These are phyloP conservation scores for Talinum fruticosum DNA, from an alignment of 148 eudicot genomes.

Conservation along the genomic window DNA sequence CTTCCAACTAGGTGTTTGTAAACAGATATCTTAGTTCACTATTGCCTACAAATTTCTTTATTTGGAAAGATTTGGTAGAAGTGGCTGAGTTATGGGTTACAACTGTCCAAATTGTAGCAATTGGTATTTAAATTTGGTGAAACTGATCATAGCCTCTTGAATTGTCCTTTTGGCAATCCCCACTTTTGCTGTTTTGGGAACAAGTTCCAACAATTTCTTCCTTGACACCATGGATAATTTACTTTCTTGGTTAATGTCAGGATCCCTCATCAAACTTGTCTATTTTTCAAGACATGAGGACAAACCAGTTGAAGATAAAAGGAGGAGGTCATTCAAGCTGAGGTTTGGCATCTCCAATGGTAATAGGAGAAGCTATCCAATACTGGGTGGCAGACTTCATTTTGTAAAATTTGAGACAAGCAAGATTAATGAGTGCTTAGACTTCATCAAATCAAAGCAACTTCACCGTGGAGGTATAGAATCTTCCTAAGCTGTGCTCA, in stretches of 20 bases:
- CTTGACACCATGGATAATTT: conserved; percentile 11
- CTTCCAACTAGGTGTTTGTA: neutral
- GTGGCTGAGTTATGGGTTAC: neutral
- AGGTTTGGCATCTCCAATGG: conserved; percentile 64
- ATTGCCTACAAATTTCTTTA: neutral
- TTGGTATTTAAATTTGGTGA: neutral
- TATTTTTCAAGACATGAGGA: conserved; percentile 97
- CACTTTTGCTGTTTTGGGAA: neutral
- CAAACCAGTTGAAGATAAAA: conserved; percentile 58
- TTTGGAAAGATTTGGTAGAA: no score
- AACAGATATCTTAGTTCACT: neutral
- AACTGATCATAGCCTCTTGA: neutral
- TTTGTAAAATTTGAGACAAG: conserved; percentile 94
- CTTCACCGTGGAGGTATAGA: conserved; percentile 83
- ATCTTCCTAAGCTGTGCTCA: conserved; percentile 9
- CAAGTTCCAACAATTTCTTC: neutral
- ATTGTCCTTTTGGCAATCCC: no score
- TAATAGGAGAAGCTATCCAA: conserved; percentile 76
- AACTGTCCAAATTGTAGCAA: neutral
- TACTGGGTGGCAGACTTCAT: conserved; percentile 97
- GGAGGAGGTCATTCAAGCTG: conserved; percentile 60
- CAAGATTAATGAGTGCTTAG: conserved; percentile 87
- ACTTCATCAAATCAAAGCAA: conserved; percentile 91
- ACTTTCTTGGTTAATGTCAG: conserved; percentile 32
- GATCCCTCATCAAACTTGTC: conserved; percentile 90